Conservation (phyloP, 192 early-diverging fungal genomes). For the Linnemannia zychae region DNA sequence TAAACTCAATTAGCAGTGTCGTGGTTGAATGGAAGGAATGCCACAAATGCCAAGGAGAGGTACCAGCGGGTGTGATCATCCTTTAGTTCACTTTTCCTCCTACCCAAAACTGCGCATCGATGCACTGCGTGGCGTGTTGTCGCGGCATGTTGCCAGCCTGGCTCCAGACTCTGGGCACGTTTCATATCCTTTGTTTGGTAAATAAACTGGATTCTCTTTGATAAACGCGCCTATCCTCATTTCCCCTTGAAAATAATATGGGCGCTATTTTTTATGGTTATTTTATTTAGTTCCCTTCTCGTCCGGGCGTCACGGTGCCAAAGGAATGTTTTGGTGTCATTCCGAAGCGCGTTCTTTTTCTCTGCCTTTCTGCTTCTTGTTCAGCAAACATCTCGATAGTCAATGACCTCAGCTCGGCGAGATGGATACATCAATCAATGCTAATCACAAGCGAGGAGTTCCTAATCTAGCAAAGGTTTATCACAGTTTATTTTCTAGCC, state of each 20-base stretch:
- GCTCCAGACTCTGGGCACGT: neutral
- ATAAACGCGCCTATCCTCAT: neutral
- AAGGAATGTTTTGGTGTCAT: neutral
- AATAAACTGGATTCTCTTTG: neutral
- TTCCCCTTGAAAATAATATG: neutral
- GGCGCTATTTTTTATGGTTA: neutral
- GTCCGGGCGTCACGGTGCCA: neutral
- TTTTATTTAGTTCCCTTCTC: neutral
- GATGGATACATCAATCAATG: neutral
- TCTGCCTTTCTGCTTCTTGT: no score
- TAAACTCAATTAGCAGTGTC: neutral
- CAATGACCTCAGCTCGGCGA: neutral
- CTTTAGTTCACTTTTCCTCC: neutral
- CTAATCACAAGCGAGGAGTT: neutral
- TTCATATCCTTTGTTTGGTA: no score
- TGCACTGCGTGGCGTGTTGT: neutral
- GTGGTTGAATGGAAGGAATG: neutral
- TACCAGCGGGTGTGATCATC: no score
- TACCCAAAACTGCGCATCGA: neutral
- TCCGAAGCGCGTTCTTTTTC: neutral
- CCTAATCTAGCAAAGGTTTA: neutral
- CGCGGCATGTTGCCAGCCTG: neutral
- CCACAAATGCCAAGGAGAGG: neutral
- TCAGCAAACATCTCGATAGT: neutral
- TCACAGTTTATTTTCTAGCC: neutral